Evolutionary conservation across 225 moss, liverwort and hornwort genomes (phyloP), one percentile per base, ranked within the genome.

Genomic region (Straminergon stramineum): DNA sequence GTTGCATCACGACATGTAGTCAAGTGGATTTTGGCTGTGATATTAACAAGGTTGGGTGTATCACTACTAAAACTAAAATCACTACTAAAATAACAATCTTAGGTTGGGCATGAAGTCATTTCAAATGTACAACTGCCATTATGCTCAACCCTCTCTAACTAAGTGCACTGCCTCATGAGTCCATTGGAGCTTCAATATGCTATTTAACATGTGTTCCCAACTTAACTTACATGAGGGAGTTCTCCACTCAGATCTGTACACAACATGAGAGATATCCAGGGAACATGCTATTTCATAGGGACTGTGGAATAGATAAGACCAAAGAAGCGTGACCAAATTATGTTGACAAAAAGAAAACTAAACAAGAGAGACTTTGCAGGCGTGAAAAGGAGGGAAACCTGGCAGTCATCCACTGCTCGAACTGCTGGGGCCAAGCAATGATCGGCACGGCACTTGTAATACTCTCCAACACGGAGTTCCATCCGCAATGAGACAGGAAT

Each of bases 381-480:
- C 2, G 1, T 17, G 39, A 32, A 21, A 82, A 26, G 12, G 11
- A 76, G 17, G 13, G 0, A 2, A 26, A 91, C 94, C 90, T 94
- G 87, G 85, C 76, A 27, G 91, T 94, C 91, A 94, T 92, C 56
- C 75, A 61, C 51, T 94, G 91, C 82, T 92, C 94, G 0, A 9
- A 91, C 17, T 81, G 84, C 13, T 69, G 86, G 0, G 94, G 94
- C 91, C 90, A 94, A 3, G 90, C 89, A 31, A 94, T 90, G 53
- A 92, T 39, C 5, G 94, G 94, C 30, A 92, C 79, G 7, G 8
- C n/a, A n/a, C n/a, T n/a, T n/a, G n/a, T n/a, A n/a, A n/a, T n/a
- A n/a, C n/a, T n/a, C n/a, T n/a, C n/a, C n/a, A n/a, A n/a, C n/a
- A n/a, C n/a, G n/a, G n/a, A n/a, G n/a, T n/a, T n/a, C n/a, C n/a